These are phyloP conservation scores for Aspergillus quadrilineatus DNA, from an alignment of 2,329 filamentous ascomycete genomes.

Conservation along the genomic window DNA sequence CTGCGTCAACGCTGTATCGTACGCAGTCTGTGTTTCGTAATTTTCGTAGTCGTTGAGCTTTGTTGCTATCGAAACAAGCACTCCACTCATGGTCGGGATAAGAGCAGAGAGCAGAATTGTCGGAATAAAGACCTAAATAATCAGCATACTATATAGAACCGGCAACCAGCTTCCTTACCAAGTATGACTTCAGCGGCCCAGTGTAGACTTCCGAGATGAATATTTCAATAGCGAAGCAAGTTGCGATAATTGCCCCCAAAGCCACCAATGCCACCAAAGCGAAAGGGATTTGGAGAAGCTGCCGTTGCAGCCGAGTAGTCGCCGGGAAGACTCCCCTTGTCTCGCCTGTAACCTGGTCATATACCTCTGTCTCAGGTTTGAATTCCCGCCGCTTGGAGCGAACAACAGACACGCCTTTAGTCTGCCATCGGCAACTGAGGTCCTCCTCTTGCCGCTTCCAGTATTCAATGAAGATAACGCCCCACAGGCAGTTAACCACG, in stretches of 20 bases:
- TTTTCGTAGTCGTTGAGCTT: slow-evolving; percentile 83
- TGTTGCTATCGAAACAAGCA: slow-evolving; percentile 80
- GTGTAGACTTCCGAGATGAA: slow-evolving; percentile 95
- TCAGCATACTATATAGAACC: slow-evolving; percentile 14
- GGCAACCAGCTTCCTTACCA: slow-evolving; percentile 55
- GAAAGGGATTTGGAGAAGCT: slow-evolving; percentile 86
- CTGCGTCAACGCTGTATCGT: slow-evolving; percentile 79
- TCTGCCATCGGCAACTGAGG: slow-evolving; percentile 85
- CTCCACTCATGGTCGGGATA: slow-evolving; percentile 74
- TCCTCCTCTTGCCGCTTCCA: slow-evolving; percentile 95
- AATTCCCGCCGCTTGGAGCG: slow-evolving; percentile 77
- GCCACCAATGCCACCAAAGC: slow-evolving; percentile 71
- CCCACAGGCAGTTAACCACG: slow-evolving; percentile 77
- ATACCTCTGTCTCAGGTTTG: slow-evolving; percentile 70
- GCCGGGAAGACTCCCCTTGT: slow-evolving; percentile 73
- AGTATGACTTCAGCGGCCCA: slow-evolving; percentile 80
- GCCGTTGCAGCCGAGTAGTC: slow-evolving; percentile 72
- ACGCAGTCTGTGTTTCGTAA: slow-evolving; percentile 81
- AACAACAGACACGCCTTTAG: slow-evolving; percentile 79
- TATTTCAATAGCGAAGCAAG: slow-evolving; percentile 91
- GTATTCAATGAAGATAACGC: slow-evolving; percentile 87
- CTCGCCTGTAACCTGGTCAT: slow-evolving; percentile 83
- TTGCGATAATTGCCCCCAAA: slow-evolving; percentile 82
- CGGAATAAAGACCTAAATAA: slow-evolving; percentile 72
- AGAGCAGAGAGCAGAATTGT: slow-evolving; percentile 80